Evolutionary conservation across 345 rosid genomes (phyloP), one percentile per base, ranked within the genome.

Genomic region (Syzygium grande): DNA sequence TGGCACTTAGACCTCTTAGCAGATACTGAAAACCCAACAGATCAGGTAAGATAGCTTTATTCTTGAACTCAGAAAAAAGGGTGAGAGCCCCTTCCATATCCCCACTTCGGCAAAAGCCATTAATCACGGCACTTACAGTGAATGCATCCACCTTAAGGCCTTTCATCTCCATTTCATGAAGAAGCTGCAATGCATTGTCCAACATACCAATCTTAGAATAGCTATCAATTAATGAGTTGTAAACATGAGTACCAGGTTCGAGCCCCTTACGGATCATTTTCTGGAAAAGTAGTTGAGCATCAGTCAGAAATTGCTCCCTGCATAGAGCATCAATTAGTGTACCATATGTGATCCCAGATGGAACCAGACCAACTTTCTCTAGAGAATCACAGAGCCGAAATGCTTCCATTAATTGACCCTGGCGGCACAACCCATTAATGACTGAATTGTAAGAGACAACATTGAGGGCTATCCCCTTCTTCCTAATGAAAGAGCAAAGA

Each of bases 351-450:
- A 95, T 91, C 43, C 84, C 90, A 49, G 99, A 95, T 21, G 99
- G 96, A 89, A 86, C 88, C 91, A 94, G 88, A 84, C 91, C 90
- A 41, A 93, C 91, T 54, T 90, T 94, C n/a, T n/a, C 98, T 65
- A 97, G 90, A 8, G 97, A 95, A 91, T 96, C 96, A 92, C 94
- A 97, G 61, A 97, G 90, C 85, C 96, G 95, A 86, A 95, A 94
- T 89, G 99, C 99, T 92, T 96, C 99, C 89, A 93, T 86, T 88
- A 96, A 93, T 90, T 96, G 96, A 87, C 98, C 98, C 88, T 96
- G 96, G 87, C 51, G 89, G 90, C 98, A 97, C 91, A 96, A 92
- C 85, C 98, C 96, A 89, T 91, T 86, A 80, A 96, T 92, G 86
- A 96, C 89, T 54, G 97, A 89, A 90, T 96, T 97, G 89, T 95